Evolutionary conservation across 2,329 filamentous ascomycete genomes (phyloP).

Genomic region (Fusarium nygamai): DNA sequence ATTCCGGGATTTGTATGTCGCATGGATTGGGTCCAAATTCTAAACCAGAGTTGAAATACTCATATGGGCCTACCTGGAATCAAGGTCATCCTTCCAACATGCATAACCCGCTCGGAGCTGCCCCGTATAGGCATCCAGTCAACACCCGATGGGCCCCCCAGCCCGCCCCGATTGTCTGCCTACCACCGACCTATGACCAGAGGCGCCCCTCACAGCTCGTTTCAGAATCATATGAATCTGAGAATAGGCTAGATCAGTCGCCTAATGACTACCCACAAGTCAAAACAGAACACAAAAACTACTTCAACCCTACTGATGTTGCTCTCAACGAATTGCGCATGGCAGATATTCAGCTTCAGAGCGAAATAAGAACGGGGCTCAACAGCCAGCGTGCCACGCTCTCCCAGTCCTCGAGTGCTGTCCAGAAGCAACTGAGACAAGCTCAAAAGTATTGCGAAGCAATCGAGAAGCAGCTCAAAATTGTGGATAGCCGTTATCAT

Average conservation of each 20-base stretch:
- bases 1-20: background rate
- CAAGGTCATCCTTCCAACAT: background rate
- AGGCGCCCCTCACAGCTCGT: background rate
- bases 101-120: background rate
- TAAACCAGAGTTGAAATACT: background rate
- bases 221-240: background rate
- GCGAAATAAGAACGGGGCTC: background rate
- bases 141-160: background rate
- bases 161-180: too few relatives aligned
- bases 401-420: background rate
- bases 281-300: background rate
- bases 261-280: background rate
- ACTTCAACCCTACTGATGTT: accelerated
- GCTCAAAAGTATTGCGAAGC: background rate
- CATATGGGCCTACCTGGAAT: background rate
- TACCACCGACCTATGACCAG: background rate
- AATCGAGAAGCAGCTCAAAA: background rate
- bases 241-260: too few relatives aligned
- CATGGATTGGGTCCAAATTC: background rate
- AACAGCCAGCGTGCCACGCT: background rate
- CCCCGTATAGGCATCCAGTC: background rate
- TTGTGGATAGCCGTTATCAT: background rate
- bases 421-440: background rate
- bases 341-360: background rate
- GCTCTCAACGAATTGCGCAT: background rate